A percentile compares a stretch with the other conserved stretches of the same genome.
Evolutionary conservation across 805 yeast genomes (phyloP).

Genomic region (Candida incommunis): DNA sequence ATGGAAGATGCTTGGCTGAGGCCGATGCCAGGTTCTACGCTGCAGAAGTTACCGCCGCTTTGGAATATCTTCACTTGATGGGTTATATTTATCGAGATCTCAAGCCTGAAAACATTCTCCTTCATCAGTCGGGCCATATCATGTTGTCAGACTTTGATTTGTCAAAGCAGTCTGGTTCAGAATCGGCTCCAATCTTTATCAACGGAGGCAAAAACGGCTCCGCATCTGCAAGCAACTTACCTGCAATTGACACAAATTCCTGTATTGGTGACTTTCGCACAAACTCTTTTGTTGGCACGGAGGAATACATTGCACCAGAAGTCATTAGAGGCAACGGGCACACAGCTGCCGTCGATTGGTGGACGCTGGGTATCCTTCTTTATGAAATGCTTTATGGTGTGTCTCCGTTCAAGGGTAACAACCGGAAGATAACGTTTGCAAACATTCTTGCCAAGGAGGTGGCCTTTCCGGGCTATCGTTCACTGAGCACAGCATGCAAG

Average conservation of each 20-base stretch:
- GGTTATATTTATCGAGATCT: conserved; percentile 94
- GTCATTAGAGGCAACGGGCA: conserved; percentile 96
- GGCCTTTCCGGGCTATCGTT: conserved; percentile 39
- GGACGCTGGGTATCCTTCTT: conserved; percentile 90
- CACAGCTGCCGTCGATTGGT: conserved; percentile 98
- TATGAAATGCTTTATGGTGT: conserved; percentile 94
- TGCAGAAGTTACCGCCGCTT: conserved; percentile 92
- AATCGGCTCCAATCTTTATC: conserved; percentile 62
- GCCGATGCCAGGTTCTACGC: conserved; percentile 88
- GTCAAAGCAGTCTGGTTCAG: conserved; percentile 71
- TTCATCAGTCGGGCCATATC: conserved; percentile 95
- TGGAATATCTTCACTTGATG: conserved; percentile 90
- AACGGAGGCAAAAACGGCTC: conserved; percentile 16
- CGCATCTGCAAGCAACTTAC: conserved; percentile 28
- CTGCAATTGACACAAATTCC: conserved; percentile 80
- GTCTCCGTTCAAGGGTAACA: conserved; percentile 91
- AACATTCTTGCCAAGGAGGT: conserved; percentile 78
- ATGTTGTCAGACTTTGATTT: conserved; percentile 95
- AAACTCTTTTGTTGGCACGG: conserved; percentile 97
- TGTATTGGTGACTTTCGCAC: conserved; percentile 95
- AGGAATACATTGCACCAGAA: conserved; percentile 97
- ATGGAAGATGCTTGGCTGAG: conserved; percentile 72
- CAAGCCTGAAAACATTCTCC: conserved; percentile 87
- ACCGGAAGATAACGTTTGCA: conserved; percentile 78
- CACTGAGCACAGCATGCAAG: conserved; percentile 62